A percentile compares a stretch with the other conserved stretches of the same genome.
These are phyloP conservation scores for Spathaspora arborariae DNA, from an alignment of 805 yeast genomes.

Conservation along the genomic window DNA sequence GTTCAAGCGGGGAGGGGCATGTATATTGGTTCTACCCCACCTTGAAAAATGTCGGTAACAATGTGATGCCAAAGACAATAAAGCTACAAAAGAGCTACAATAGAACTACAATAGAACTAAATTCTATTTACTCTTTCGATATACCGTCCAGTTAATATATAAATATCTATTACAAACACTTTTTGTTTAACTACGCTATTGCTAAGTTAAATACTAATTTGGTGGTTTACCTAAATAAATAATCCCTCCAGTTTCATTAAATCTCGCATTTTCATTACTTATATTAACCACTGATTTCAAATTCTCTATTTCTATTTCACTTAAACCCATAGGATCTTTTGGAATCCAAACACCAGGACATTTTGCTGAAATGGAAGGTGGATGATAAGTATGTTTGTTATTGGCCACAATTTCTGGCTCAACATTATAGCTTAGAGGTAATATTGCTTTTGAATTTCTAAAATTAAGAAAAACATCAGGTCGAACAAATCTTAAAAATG, in stretches of 20 bases:
- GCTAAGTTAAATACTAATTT: conserved; percentile 11
- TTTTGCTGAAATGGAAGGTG: conserved; percentile 66
- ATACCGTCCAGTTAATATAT: no score
- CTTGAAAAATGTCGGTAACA: background rate
- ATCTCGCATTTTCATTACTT: conserved; percentile 63
- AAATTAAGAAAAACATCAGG: conserved; percentile 59
- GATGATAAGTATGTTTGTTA: conserved; percentile 63
- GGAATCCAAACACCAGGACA: conserved; percentile 91
- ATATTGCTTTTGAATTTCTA: conserved; percentile 27
- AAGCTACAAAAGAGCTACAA: no score
- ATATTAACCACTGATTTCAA: conserved; percentile 56
- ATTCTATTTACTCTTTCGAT: no score
- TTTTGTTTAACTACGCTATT: no score
- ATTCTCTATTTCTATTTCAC: conserved; percentile 53
- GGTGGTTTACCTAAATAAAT: conserved; percentile 33
- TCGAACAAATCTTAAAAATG: conserved; percentile 45
- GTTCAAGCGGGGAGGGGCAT: background rate
- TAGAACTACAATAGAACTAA: no score
- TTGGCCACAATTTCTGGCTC: conserved; percentile 43
- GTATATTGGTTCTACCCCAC: background rate
- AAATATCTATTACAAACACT: no score
- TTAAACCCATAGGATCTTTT: conserved; percentile 81
- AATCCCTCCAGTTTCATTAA: conserved; percentile 35
- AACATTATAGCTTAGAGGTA: conserved; percentile 33
- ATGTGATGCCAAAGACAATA: no score